Evolutionary conservation across 495 filamentous ascomycete genomes (phyloP).

Genomic region (Penicillium longicatenatum): DNA sequence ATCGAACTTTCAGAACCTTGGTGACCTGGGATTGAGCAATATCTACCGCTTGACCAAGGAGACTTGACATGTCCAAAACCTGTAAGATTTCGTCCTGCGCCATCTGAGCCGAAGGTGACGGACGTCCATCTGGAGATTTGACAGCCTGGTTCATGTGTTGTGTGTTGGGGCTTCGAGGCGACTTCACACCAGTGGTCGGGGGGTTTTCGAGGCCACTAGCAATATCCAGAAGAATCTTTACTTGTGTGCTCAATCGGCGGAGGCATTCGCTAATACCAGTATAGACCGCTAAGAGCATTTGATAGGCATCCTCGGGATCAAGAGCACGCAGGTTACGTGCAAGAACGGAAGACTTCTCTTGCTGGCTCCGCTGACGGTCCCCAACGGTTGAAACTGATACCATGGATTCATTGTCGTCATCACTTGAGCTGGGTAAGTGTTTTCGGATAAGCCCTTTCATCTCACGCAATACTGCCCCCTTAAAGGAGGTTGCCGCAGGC

Average conservation of each 20-base stretch:
- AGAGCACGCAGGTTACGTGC: slow-evolving; percentile 90
- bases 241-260: slow-evolving; percentile 81
- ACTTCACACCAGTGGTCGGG: slow-evolving; percentile 36
- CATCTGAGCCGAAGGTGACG: slow-evolving; percentile 29
- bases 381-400: slow-evolving; percentile 83
- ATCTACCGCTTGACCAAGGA: slow-evolving; percentile 93
- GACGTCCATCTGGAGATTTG: slow-evolving; percentile 16
- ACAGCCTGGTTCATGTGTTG: slow-evolving; percentile 29
- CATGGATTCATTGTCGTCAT: slow-evolving; percentile 90
- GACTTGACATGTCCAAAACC: slow-evolving; percentile 86
- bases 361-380: slow-evolving; percentile 69
- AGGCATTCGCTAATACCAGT: slow-evolving; percentile 84
- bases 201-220: slow-evolving; percentile 69
- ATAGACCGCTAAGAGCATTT: slow-evolving; percentile 81
- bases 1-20: slow-evolving; percentile 87
- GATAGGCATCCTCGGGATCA: slow-evolving; percentile 81
- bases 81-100: slow-evolving; percentile 81
- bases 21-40: slow-evolving; percentile 90
- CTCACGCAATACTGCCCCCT: slow-evolving; percentile 84
- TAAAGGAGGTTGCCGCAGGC: slow-evolving; percentile 79
- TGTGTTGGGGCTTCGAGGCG: slow-evolving; percentile 51
- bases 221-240: slow-evolving; percentile 93
- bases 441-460: slow-evolving; percentile 83
- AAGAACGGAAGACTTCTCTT: slow-evolving; percentile 86
- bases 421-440: slow-evolving; percentile 85